A percentile compares a stretch with the other conserved stretches of the same genome.
These are phyloP conservation scores for Schizochytrium sp. DNA, from an alignment of 108 stramenopile species.

Conservation along the genomic window DNA sequence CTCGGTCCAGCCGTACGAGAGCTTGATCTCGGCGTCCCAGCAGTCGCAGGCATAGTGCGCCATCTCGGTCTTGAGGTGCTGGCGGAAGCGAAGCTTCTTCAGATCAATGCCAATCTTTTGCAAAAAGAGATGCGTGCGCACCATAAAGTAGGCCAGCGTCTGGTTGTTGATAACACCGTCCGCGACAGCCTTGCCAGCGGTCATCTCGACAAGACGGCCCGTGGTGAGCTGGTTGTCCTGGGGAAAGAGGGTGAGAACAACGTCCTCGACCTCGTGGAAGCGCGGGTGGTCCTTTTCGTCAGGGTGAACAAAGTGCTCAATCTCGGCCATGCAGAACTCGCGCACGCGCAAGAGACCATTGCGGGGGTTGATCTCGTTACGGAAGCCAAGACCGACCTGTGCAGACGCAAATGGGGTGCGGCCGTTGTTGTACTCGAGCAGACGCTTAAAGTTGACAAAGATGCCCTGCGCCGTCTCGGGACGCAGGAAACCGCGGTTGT, in stretches of 20 bases:
- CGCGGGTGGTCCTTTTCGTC: constrained; percentile 89
- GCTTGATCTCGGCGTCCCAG: constrained; percentile 99
- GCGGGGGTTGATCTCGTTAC: constrained; percentile 98
- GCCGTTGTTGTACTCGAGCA: constrained; percentile 88
- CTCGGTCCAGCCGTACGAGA: constrained; percentile 96
- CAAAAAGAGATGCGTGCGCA: constrained; percentile 91
- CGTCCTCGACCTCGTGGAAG: constrained; percentile 70
- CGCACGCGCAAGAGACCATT: constrained; percentile 93
- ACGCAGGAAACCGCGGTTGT: constrained; percentile 85
- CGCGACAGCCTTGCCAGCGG: constrained; percentile 81
- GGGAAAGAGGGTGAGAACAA: constrained; percentile 76
- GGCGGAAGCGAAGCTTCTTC: constrained; percentile 82
- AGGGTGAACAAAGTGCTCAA: constrained; percentile 98
- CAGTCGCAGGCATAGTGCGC: constrained; percentile 99
- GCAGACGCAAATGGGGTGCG: constrained; percentile 98
- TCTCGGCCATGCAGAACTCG: constrained; percentile 99
- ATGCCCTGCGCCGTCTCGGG: constrained; percentile 97
- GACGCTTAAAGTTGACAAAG: constrained; percentile 96
- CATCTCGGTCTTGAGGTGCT: constrained; percentile 99
- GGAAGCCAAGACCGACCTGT: constrained; percentile 95
- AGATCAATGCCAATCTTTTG: constrained; percentile 92
- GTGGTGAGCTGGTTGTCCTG: constrained; percentile 90
- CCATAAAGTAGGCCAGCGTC: constrained; percentile 98
- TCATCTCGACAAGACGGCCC: constrained; percentile 77
- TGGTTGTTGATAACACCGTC: constrained; percentile 92